phyloP scores from a whole-genome alignment of 768 basidiomycete genomes.

The Pholiota conissans region DNA sequence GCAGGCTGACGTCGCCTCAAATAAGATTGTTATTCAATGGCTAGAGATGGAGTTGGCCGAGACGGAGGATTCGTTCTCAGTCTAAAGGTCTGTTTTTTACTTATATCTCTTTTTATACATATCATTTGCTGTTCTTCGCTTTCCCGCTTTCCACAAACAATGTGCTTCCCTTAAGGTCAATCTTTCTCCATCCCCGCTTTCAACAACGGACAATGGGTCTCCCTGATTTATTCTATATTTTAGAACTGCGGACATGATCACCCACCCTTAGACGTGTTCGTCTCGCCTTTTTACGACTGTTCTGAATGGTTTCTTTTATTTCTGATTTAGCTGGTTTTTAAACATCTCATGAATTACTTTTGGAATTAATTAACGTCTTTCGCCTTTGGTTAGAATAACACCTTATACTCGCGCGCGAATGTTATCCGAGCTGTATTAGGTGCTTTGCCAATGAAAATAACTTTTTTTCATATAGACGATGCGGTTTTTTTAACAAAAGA shows the following conservation, averaged over 20 bases:
- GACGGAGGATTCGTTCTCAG: conserved; percentile 18
- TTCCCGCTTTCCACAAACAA: neutral
- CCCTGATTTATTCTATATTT: neutral
- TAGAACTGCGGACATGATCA: neutral
- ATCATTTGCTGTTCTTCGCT: neutral
- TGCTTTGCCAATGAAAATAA: neutral
- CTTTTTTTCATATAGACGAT: too few relatives aligned
- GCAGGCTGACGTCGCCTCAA: conserved; percentile 26
- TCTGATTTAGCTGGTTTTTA: conserved; percentile 2
- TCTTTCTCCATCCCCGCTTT: neutral
- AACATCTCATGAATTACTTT: neutral
- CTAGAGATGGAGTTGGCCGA: conserved; percentile 45
- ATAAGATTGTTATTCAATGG: conserved; percentile 46
- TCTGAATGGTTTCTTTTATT: neutral
- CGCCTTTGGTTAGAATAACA: too few relatives aligned
- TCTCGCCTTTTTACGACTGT: neutral
- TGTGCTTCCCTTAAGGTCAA: neutral
- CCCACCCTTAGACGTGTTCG: neutral
- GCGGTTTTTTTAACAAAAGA: too few relatives aligned
- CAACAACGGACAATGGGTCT: conserved; percentile 2
- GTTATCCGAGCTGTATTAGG: neutral
- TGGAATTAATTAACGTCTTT: neutral
- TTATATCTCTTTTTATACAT: neutral
- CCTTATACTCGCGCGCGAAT: conserved; percentile 1
- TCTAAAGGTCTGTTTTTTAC: conserved; percentile 6